phyloP scores from a whole-genome alignment of 1,284 basidiomycete species.

The Earliella scabrosa region DNA sequence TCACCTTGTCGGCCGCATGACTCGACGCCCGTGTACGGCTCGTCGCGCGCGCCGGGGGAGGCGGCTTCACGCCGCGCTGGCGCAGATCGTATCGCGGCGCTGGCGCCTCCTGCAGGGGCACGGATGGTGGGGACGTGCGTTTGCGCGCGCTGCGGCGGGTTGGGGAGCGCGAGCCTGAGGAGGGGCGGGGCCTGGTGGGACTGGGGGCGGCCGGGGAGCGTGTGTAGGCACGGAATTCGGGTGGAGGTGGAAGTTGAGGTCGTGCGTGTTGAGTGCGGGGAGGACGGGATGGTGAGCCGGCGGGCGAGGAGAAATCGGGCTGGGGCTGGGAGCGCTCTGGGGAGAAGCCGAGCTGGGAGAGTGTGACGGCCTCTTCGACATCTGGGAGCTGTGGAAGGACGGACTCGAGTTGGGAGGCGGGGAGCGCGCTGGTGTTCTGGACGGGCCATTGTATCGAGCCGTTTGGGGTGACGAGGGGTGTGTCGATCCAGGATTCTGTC shows the following conservation, averaged over 20 bases:
- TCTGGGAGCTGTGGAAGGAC: conserved; percentile 33
- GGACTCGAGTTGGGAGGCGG: conserved; percentile 44
- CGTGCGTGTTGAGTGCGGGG: too few relatives aligned
- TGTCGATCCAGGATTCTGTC: conserved; percentile 47
- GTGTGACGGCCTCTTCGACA: conserved; percentile 37
- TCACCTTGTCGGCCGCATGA: not conserved
- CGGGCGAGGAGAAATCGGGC: not conserved
- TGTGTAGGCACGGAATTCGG: conserved; percentile 2
- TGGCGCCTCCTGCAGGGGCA: conserved; percentile 1
- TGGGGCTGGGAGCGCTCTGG: conserved; percentile 29
- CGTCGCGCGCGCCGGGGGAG: not conserved
- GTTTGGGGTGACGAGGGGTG: conserved; percentile 58
- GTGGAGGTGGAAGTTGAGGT: conserved; percentile 12
- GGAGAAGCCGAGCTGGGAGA: conserved; percentile 41
- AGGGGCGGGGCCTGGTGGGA: conserved; percentile 5
- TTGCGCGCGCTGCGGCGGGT: not conserved
- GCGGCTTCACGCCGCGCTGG: conserved; percentile 5
- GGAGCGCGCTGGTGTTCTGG: conserved; percentile 36
- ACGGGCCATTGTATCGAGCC: conserved; percentile 52
- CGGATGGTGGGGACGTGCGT: not conserved
- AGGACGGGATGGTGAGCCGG: not conserved
- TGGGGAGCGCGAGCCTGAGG: conserved; percentile 3
- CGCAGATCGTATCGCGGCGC: conserved; percentile 21
- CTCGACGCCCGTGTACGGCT: conserved; percentile 9
- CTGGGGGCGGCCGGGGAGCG: conserved; percentile 3